Evolutionary conservation across 2,329 filamentous ascomycete species (phyloP), one percentile per base, ranked within the genome.

Genomic region (Botrytis fragariae): DNA sequence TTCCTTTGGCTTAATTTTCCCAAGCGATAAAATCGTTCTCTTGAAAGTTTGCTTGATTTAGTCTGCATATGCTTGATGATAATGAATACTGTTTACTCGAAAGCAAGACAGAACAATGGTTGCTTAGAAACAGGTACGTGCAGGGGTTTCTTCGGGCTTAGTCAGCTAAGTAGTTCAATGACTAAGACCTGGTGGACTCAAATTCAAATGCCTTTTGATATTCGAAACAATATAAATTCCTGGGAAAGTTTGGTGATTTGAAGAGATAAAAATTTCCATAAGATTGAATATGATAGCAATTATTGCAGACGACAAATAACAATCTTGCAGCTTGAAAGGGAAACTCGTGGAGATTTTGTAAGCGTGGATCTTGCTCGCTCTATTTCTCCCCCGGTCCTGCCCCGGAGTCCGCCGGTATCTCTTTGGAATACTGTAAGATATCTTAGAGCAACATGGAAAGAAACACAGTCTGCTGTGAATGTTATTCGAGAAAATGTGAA

Each of bases 401-500:
- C n/a, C n/a, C n/a, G n/a, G n/a, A 51, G 45, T 25, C 20, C 45
- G 20, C 45, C 22, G 22, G 9, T 12, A 12, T 51, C 1, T 51
- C 8, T n/a, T 25, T 51, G 45, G 10, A 51, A 25, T 51, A 10
- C 22, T 51, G 3, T n/a, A 51, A 12, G 10, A 51, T n/a, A 14
- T 25, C 3, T 25, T 51, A 16, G 22, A 25, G 4, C 1, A 51
- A 51, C 9, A n/a, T 14, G 3, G 0, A 51, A n/a, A n/a, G 10
- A 25, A 25, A 12, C 22, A 10, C 14, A n/a, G 10, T 4, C 10
- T 25, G 22, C 22, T 25, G 4, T 51, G 45, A 10, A 25, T 48
- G 3, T 0, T 10, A 4, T 10, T 25, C 1, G 9, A n/a, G 22
- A 12, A 25, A 25, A 1, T 25, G 9, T n/a, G 45, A 51, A 5